Evolutionary conservation across 108 stramenopile species (phyloP).

Genomic region (Asterionellopsis glacialis): DNA sequence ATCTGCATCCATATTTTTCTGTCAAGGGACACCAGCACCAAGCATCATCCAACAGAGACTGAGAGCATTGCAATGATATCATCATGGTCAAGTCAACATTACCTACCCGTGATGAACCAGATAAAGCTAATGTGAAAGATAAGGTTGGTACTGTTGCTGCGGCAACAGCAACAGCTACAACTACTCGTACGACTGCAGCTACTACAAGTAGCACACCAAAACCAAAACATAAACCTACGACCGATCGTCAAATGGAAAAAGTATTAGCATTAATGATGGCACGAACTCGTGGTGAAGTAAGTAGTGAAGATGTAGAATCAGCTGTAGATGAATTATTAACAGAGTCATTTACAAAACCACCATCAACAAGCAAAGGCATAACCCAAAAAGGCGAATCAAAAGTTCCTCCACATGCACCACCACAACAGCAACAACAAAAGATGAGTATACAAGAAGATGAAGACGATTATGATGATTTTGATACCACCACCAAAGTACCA

Average conservation of each 20-base stretch:
- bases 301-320: constrained; percentile 52
- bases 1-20: too few relatives aligned
- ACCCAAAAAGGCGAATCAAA: neutral
- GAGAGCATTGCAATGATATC: too few relatives aligned
- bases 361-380: constrained; percentile 11
- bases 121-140: too few relatives aligned
- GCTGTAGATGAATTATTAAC: constrained; percentile 42
- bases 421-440: neutral
- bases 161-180: too few relatives aligned
- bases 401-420: neutral
- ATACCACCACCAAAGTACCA: constrained; percentile 8
- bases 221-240: neutral
- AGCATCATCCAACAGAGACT: too few relatives aligned
- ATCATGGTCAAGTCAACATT: too few relatives aligned
- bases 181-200: too few relatives aligned
- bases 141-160: too few relatives aligned
- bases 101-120: too few relatives aligned
- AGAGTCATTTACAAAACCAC: neutral
- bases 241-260: constrained; percentile 42
- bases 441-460: constrained; percentile 17
- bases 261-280: constrained; percentile 46
- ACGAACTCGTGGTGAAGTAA: constrained; percentile 50
- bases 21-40: too few relatives aligned
- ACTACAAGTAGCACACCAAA: too few relatives aligned
- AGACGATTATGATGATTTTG: constrained; percentile 37